A percentile compares a stretch with the other conserved stretches of the same genome.
Evolutionary conservation across 352 stramenopile genomes (phyloP).

Genomic region (Aphanomyces cochlioides): DNA sequence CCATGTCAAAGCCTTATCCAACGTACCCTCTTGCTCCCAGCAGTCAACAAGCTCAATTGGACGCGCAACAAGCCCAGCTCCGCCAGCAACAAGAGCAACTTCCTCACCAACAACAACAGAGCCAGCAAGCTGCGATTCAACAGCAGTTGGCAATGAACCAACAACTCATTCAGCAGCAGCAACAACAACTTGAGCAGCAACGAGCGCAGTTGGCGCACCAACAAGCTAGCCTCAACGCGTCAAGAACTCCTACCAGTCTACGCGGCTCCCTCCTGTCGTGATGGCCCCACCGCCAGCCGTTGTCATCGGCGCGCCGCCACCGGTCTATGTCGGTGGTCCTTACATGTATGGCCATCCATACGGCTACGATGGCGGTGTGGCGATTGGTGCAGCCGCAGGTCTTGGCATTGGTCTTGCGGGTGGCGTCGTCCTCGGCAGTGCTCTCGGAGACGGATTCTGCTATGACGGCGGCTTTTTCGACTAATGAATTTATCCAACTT

Average conservation of each 20-base stretch:
- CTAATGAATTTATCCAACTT: too few species aligned
- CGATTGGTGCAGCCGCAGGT: conserved; percentile 40
- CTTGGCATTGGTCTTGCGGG: conserved; percentile 73
- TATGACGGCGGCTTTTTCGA: background rate
- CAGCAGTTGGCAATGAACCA: conserved; percentile 11
- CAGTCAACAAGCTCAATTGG: too few species aligned
- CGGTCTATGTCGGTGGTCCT: conserved; percentile 29
- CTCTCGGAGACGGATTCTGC: background rate
- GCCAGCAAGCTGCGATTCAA: conserved; percentile 16
- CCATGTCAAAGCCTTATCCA: background rate
- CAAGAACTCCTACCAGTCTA: conserved; percentile 19
- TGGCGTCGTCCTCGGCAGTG: conserved; percentile 67
- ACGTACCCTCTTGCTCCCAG: conserved; percentile 8
- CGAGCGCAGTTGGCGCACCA: conserved; percentile 26
- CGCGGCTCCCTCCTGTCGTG: conserved; percentile 19
- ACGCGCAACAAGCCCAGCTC: background rate
- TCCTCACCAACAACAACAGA: background rate
- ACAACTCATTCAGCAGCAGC: conserved; percentile 15
- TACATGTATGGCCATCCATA: conserved; percentile 7
- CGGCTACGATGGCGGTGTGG: conserved; percentile 24
- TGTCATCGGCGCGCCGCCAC: conserved; percentile 35
- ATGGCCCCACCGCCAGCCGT: conserved; percentile 22
- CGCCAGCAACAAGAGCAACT: background rate
- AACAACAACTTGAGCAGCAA: conserved; percentile 21
- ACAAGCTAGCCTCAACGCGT: conserved; percentile 17